Conservation (phyloP, 495 filamentous ascomycete genomes). For the Penicillium samsonianum region DNA sequence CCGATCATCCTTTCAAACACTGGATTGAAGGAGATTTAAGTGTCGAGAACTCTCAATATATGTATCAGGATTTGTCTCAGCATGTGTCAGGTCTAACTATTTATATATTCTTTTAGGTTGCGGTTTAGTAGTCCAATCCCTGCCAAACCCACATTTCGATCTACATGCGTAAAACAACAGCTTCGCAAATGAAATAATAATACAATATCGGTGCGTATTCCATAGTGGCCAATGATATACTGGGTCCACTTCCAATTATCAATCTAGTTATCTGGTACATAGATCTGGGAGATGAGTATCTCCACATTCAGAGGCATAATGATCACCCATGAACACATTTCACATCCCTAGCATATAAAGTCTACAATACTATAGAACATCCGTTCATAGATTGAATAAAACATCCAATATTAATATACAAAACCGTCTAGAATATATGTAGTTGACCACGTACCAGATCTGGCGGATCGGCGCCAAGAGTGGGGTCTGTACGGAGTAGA, state of each 20-base stretch:
- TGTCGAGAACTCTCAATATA: neutral
- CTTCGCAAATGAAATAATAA: neutral
- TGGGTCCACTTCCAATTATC: conserved; percentile 6
- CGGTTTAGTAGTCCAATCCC: neutral
- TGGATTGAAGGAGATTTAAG: neutral
- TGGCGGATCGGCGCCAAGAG: conserved; percentile 10
- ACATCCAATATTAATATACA: neutral
- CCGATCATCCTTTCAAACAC: neutral
- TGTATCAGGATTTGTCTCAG: neutral
- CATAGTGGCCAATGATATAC: neutral
- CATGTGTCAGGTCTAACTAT: neutral
- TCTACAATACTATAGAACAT: neutral
- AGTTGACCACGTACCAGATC: neutral
- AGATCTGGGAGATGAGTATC: neutral
- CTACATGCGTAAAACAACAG: neutral
- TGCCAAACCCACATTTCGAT: neutral
- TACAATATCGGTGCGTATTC: neutral
- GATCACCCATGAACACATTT: neutral
- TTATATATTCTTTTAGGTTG: neutral
- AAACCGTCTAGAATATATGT: neutral
- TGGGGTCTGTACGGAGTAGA: conserved; percentile 3
- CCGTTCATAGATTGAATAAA: neutral
- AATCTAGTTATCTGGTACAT: neutral
- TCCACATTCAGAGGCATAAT: too few species aligned
- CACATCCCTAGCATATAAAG: too few species aligned